These are phyloP conservation scores for Toxoplasma gondii DNA, from an alignment of 169 alveolate species.

Conservation along the genomic window DNA sequence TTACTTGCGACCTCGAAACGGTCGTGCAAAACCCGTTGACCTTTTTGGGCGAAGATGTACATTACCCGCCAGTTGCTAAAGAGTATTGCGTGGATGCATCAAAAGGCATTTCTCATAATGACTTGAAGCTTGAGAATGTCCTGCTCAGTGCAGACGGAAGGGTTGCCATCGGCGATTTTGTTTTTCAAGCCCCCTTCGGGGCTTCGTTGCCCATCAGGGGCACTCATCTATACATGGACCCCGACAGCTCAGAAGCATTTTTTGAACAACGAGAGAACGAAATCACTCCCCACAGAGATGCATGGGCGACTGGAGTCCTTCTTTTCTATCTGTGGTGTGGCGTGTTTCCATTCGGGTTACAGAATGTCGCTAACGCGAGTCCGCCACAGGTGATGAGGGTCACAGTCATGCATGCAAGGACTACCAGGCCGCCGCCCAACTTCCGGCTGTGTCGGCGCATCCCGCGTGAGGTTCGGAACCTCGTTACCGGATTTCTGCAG, in stretches of 20 bases:
- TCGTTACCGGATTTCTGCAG: background rate
- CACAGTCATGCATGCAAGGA: no score
- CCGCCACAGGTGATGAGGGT: no score
- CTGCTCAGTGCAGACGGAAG: conserved; percentile 65
- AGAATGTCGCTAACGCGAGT: no score
- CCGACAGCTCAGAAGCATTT: background rate
- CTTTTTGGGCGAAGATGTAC: background rate
- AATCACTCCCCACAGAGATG: background rate
- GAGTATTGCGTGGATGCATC: background rate
- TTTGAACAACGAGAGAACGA: background rate
- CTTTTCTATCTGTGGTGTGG: background rate
- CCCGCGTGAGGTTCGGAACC: background rate
- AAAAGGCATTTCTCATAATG: conserved; percentile 59
- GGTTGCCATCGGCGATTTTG: conserved; percentile 66
- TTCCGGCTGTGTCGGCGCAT: no score
- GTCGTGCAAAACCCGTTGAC: background rate
- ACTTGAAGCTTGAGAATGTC: conserved; percentile 61
- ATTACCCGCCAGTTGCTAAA: background rate
- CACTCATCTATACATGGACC: background rate
- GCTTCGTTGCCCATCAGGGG: background rate
- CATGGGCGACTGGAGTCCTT: background rate
- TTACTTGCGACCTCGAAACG: background rate
- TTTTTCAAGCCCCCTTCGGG: conserved; percentile 51
- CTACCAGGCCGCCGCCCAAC: no score
- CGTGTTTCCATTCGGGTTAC: background rate